Evolutionary conservation across 768 basidiomycete genomes (phyloP), one percentile per base, ranked within the genome.

Genomic region (Phlebiopsis gigantea): DNA sequence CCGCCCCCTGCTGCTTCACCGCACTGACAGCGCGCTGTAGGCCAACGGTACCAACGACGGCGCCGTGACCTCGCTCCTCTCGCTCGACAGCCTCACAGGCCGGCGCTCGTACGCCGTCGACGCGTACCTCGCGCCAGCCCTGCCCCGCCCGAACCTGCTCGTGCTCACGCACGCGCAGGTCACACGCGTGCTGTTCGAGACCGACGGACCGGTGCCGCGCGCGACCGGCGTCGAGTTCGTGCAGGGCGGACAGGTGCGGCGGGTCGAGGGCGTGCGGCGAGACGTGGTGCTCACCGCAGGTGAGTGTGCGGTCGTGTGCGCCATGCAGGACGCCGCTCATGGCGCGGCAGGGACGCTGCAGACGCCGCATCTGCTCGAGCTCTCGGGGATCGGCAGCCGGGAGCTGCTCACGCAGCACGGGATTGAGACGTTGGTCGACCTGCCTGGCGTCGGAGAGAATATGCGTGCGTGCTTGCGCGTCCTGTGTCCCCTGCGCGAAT

Each of bases 371-470:
- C 63, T 82, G 10, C 72, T 82, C 5, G 75, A 80, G 63, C 69
- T 79, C 6, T 76, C 74, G n/a, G 80, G 80, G 24, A 75, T 82
- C 53, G 80, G 79, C 24, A 68, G 74, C 49, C 56, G 59, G 24
- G 62, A 59, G 4, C 50, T 72, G 42, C 66, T 77, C 26, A 55
- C 65, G 10, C 57, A 46, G 5, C 59, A 74, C 39, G 70, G 69
- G 7, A 70, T 82, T 53, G 57, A 66, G 1, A 62, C 66, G 26
- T 61, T 66, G 42, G 55, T 77, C 24, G 73, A 77, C 48, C 71
- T 79, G 3, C 77, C 78, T 1, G 69, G 71, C 46, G 79, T 82
- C 24, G 80, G 79, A n/a, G 71, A 73, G 65, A 79, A 76, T 63
- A 58, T 77, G 49, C 78, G 78, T 51, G 24, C 17, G 50, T 25